A percentile compares a stretch with the other conserved stretches of the same genome.
These are phyloP conservation scores for Fusarium mangiferae DNA, from an alignment of 2,329 filamentous ascomycete species.

Conservation along the genomic window DNA sequence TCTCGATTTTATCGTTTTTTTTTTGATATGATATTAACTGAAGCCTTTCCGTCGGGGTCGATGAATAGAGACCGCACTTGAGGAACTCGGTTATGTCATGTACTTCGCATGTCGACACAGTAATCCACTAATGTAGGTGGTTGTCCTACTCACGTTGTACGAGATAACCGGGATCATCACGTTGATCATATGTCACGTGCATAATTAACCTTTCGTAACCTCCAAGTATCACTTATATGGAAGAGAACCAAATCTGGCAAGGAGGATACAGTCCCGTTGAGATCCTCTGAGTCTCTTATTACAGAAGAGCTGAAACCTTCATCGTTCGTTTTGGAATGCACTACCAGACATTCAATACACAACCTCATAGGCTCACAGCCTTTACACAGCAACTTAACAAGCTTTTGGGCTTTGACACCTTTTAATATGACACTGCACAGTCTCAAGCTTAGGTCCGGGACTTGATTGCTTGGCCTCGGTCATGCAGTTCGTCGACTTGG, in stretches of 20 bases:
- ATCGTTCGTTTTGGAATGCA: conserved; percentile 2
- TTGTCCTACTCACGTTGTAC: neutral
- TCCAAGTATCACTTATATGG: neutral
- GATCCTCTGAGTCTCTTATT: neutral
- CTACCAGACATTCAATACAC: conserved; percentile 6
- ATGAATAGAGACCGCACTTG: neutral
- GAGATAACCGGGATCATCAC: neutral
- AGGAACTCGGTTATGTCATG: neutral
- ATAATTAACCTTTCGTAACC: neutral
- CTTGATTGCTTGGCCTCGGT: conserved; percentile 6
- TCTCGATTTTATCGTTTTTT: neutral
- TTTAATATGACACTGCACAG: conserved; percentile 8
- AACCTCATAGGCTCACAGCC: neutral
- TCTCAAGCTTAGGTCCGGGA: neutral
- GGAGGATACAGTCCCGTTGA: neutral
- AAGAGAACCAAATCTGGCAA: neutral
- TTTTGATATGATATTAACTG: neutral
- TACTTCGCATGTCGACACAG: neutral
- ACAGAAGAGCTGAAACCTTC: neutral
- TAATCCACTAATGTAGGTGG: neutral
- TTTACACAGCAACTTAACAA: conserved; percentile 2
- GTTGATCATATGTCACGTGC: neutral
- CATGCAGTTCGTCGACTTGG: conserved; percentile 4
- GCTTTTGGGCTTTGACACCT: neutral
- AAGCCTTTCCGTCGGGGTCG: neutral